Conservation (phyloP, 345 rosid species). For the Passiflora organensis region DNA sequence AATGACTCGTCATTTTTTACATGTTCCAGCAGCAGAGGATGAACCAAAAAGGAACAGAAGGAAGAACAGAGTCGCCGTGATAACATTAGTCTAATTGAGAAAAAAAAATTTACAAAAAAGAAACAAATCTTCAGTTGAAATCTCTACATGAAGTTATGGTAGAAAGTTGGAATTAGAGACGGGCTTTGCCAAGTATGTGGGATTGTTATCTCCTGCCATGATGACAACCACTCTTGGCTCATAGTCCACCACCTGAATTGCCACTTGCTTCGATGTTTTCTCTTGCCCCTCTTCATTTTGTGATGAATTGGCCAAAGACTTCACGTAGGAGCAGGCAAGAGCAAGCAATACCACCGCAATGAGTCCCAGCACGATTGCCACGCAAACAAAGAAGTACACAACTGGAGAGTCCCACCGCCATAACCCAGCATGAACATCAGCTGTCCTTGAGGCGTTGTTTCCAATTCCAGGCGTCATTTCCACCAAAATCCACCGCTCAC, state of each 20-base stretch:
- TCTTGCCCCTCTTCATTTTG: background rate
- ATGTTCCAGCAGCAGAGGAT: no score
- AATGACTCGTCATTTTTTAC: no score
- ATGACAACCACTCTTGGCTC: constrained; percentile 2
- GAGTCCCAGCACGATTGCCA: background rate
- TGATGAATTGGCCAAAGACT: background rate
- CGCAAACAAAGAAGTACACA: background rate
- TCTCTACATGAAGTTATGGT: background rate
- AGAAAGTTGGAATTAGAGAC: background rate
- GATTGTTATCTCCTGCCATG: constrained; percentile 1
- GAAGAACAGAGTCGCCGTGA: no score
- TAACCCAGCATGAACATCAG: background rate
- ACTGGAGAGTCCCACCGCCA: background rate
- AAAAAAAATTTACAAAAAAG: no score
- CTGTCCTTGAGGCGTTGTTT: background rate
- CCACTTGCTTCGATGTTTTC: background rate
- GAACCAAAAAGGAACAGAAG: no score
- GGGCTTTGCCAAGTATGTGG: background rate
- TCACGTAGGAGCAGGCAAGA: constrained; percentile 1
- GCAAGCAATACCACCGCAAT: background rate
- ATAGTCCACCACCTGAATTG: background rate
- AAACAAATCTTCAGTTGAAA: no score
- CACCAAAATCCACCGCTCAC: no score
- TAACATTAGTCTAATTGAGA: no score
- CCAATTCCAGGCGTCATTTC: background rate